A percentile compares a stretch with the other conserved stretches of the same genome.
Evolutionary conservation across 2,329 filamentous ascomycete genomes (phyloP).

Genomic region (Pochonia chlamydosporia): DNA sequence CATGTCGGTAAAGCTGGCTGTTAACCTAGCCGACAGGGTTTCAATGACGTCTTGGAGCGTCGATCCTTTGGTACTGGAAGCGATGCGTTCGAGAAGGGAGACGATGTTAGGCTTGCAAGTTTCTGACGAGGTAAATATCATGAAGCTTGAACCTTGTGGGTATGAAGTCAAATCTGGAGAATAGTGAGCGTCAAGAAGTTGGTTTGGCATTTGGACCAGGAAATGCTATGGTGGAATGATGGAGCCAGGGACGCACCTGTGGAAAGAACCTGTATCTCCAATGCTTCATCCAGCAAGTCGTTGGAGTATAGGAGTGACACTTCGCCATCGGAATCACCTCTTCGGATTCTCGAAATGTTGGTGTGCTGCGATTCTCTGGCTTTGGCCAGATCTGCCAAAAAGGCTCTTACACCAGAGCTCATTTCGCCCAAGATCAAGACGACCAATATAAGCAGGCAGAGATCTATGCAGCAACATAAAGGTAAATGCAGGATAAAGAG

Average conservation of each 20-base stretch:
- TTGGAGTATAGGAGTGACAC: slow-evolving; percentile 54
- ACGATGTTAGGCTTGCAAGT: slow-evolving; percentile 27
- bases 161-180: slow-evolving; percentile 29
- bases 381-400: slow-evolving; percentile 50
- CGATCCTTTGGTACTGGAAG: slow-evolving; percentile 14
- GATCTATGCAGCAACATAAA: no score
- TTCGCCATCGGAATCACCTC: slow-evolving; percentile 66
- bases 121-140: slow-evolving; percentile 38
- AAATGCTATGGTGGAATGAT: no score
- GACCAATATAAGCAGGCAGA: not conserved
- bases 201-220: slow-evolving; percentile 7
- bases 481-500: no score
- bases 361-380: slow-evolving; percentile 32
- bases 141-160: slow-evolving; percentile 30
- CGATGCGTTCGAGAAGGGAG: slow-evolving; percentile 35
- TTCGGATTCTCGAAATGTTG: slow-evolving; percentile 47
- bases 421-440: not conserved
- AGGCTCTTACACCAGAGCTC: slow-evolving; percentile 24
- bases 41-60: slow-evolving; percentile 8
- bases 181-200: not conserved
- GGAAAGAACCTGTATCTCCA: slow-evolving; percentile 33
- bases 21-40: not conserved
- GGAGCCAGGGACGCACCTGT: no score
- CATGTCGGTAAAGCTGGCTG: not conserved
- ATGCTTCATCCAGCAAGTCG: slow-evolving; percentile 14